Evolutionary conservation across 257 asterid genomes (phyloP), one percentile per base, ranked within the genome.

Genomic region (Fraxinus americana): DNA sequence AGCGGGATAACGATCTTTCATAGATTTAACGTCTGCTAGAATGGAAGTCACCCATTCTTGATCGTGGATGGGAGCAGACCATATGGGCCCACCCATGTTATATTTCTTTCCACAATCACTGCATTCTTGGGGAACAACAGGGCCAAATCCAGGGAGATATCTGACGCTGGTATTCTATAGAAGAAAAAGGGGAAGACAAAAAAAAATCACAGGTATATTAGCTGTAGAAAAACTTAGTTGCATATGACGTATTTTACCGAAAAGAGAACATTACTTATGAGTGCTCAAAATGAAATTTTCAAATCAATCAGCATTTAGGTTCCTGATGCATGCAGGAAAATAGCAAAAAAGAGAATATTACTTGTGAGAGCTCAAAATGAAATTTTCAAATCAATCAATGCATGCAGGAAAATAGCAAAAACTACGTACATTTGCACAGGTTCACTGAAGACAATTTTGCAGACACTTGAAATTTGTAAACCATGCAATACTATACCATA

Each of bases 21-120:
- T 86, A 76, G 92, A 87, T 80, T 82, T 93, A 57, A 93, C 96
- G 83, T 91, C 91, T 3, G 87, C 87, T 72, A 92, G 89, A 75
- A 92, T 92, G 79, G 97, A 84, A 75, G 87, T 82, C 7, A 96
- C 97, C 99, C 98, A 93, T 73, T 96, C 99, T 80, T 87, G 89
- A 82, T 96, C 98, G 75, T 93, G 99, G 82, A 96, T 96, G 29
- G 99, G 97, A 52, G 97, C 98, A 54, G 98, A 90, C 99, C 99
- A 96, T 78, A 96, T 91, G 70, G 99, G 99, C 72, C 99, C 99
- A 39, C 99, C 99, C 99, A 96, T 96, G 81, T 93, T 92, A 81
- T 84, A 96, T 74, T 91, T 93, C 87, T 96, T 96, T 70, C 99
- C 97, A 84, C 99, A 96, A 75, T 96, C 96, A 71, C 85, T 89